Base-by-base conservation (phyloP, 495 filamentous ascomycete species). In the Darksidea phi region DNA sequence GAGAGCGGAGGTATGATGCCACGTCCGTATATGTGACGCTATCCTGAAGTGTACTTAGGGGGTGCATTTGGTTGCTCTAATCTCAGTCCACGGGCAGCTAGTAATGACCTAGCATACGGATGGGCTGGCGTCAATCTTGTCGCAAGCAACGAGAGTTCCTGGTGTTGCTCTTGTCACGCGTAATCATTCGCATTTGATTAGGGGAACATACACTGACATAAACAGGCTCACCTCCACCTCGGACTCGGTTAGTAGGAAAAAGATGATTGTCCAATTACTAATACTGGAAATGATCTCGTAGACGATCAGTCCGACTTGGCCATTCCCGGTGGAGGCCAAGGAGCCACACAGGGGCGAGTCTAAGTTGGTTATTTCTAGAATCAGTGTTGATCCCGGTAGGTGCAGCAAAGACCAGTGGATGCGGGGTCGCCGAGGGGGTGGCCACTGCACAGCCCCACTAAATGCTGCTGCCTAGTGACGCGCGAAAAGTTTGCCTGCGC, bases 161-260 rank as follows among this genome's bases (percentile, higher is more conserved):
- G 83, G 84, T 87, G 85, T 75, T 87, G 85, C 70, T 77, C 80
- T 57, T 87, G 85, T 72, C 87, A 86, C 70, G 76, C 85, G 71
- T 61, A 56, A 42, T 57, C 20, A 21, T 17, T 1, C 1, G 11
- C 2, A 28, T 21, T 1, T 13, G 36, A 15, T 2, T 5, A 15
- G 1, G 48, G 7, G 12, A n/a, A 37, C 13, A 13, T 1, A 1
- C 5, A 7, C 20, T 24, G 18, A 50, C 1, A 1, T 8, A 43
- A 23, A 13, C 24, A 66, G 63, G 25, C 46, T 61, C 17, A 54
- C 63, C 6, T 62, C 62, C 47, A 66, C 57, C 15, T 62, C 59
- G 8, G 63, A 51, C 1, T 51, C 63, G 13, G 58, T 66, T 5
- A 57, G 37, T 20, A 51, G 59, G 4, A 62, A 66, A 43, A 37